Evolutionary conservation across 2,329 filamentous ascomycete species (phyloP), one percentile per base, ranked within the genome.

Genomic region (Chrysoporthe deuterocubensis): DNA sequence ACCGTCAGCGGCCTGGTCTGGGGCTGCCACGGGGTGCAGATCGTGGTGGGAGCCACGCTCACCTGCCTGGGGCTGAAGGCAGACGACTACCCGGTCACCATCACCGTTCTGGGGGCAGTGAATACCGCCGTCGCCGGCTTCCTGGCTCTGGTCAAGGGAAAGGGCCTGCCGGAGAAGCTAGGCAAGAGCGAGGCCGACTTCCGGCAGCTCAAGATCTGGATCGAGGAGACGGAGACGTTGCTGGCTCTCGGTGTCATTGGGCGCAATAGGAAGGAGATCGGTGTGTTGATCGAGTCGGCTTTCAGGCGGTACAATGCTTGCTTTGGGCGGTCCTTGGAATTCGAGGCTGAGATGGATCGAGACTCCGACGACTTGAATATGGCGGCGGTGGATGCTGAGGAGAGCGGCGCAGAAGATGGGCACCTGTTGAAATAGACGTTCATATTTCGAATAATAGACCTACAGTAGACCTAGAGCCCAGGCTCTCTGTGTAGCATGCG

Each of bases 101-200:
- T 89, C 67, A 89, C 87, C 1, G 82, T 84, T 0, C 89, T 90
- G 61, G 87, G 87, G 0, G 87, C 87, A 1, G 81, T 89, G 67
- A 89, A 89, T 72, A 90, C 87, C 26, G 82, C 89, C 65, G 85
- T 89, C 68, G 87, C 87, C 0, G 87, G 86, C 5, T 78, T 89
- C 13, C 74, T 90, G n/a, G 87, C 86, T 0, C 88, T 88, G 67
- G 78, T 89, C 44, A 89, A 88, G 72, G 85, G 84, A 0, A 85
- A 84, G 0, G 86, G 87, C 0, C 75, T 88, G 13, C 87, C 87
- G 0, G 82, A 83, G 42, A 79, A 83, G 3, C 76, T 88, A 32
- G 76, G 80, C 56, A 80, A 82, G 63, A 81, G 85, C 65, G 80
- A 81, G 44, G 76, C 81, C 18, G 81, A 81, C 52, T 84, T 83